Evolutionary conservation across 106 monocot genomes (phyloP).

Genomic region (Ottelia alismoides): DNA sequence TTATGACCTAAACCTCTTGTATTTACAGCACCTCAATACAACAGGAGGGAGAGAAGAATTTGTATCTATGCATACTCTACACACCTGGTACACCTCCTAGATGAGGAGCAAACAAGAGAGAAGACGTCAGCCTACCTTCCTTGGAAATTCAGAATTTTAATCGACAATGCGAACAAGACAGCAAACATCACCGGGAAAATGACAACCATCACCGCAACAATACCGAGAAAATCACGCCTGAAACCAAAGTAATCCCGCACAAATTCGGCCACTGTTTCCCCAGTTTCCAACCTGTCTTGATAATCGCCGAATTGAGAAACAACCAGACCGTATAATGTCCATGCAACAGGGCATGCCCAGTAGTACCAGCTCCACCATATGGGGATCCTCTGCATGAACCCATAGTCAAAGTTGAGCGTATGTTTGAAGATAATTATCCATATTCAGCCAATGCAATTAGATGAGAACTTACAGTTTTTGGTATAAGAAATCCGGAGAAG

Average conservation of each 20-base stretch:
- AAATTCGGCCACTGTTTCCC: conserved; percentile 16
- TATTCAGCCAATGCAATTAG: background rate
- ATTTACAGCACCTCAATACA: too few relatives aligned
- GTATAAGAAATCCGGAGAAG: conserved; percentile 10
- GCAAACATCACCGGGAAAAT: conserved; percentile 58
- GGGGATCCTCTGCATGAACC: conserved; percentile 76
- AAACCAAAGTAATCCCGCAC: conserved; percentile 38
- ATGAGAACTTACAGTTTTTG: background rate
- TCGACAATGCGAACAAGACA: conserved; percentile 48
- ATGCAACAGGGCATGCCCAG: too few relatives aligned
- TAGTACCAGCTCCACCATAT: too few relatives aligned
- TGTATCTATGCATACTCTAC: too few relatives aligned
- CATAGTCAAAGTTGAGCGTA: too few relatives aligned
- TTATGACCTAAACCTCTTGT: too few relatives aligned
- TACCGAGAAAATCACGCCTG: conserved; percentile 46
- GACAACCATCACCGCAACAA: conserved; percentile 30
- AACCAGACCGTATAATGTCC: conserved; percentile 64
- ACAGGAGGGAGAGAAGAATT: too few relatives aligned
- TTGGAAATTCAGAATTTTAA: conserved; percentile 66
- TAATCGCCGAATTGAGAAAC: conserved; percentile 59
- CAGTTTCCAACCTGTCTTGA: conserved; percentile 1
- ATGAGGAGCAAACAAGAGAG: too few relatives aligned
- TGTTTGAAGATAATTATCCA: background rate
- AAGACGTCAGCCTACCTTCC: too few relatives aligned
- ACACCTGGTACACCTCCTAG: too few relatives aligned